phyloP scores from a whole-genome alignment of 2,329 filamentous ascomycete species.

The Xylaria hypoxylon region DNA sequence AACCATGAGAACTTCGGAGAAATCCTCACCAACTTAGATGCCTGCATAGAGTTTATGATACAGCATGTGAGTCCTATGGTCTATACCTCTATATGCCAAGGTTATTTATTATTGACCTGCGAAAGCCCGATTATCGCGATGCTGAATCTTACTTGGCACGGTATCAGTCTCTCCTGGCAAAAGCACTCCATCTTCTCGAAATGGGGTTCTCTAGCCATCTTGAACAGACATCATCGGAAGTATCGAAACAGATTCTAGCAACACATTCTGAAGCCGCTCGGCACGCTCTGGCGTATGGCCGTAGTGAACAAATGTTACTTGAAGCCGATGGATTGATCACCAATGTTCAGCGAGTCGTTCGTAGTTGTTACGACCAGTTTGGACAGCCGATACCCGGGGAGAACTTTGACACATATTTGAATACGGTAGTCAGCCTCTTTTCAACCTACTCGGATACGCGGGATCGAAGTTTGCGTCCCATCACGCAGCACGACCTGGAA shows the following conservation, averaged over 20 bases:
- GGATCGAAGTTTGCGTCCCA: slow-evolving; percentile 64
- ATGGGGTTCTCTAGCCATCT: slow-evolving; percentile 65
- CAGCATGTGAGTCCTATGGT: slow-evolving; percentile 72
- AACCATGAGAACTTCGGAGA: slow-evolving; percentile 87
- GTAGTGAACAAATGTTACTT: slow-evolving; percentile 68
- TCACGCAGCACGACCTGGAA: slow-evolving; percentile 66
- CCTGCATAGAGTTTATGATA: slow-evolving; percentile 93
- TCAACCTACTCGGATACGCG: slow-evolving; percentile 64
- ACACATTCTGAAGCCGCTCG: slow-evolving; percentile 70
- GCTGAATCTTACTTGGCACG: slow-evolving; percentile 87
- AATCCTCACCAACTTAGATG: slow-evolving; percentile 87
- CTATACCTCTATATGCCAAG: neutral
- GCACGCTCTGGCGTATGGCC: slow-evolving; percentile 69
- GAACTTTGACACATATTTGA: slow-evolving; percentile 65
- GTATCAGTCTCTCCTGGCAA: slow-evolving; percentile 83
- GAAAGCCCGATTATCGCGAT: slow-evolving; percentile 83
- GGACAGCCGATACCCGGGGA: slow-evolving; percentile 59
- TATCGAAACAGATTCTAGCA: slow-evolving; percentile 64
- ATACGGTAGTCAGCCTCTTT: slow-evolving; percentile 66
- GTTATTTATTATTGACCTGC: slow-evolving; percentile 36
- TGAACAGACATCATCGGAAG: slow-evolving; percentile 66
- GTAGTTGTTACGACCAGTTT: slow-evolving; percentile 63
- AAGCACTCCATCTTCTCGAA: slow-evolving; percentile 71
- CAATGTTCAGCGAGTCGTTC: slow-evolving; percentile 66
- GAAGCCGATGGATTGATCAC: slow-evolving; percentile 67